Base-by-base conservation (phyloP, 2,329 filamentous ascomycete species). In the Fusarium burgessii region DNA sequence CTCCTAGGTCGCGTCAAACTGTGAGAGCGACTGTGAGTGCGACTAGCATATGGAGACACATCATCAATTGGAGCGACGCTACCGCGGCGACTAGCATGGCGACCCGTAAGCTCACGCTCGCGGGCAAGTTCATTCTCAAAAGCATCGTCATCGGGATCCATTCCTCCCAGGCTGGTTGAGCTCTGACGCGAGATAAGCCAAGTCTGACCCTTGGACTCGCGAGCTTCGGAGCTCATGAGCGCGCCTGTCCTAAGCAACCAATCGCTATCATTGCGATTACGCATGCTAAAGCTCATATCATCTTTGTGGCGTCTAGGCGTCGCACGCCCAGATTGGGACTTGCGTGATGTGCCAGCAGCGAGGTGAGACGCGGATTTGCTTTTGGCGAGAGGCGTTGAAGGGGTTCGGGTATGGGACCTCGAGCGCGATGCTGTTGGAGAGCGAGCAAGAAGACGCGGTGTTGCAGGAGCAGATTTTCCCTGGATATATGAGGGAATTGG, bases 151-250 rank as follows among this genome's bases (percentile, higher is more conserved):
- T 88, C 87, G 6, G 82, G 82, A 36, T 88, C 85, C 76, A 85
- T 79, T 27, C 84, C 87, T 1, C 85, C 81, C 20, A 92, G 83
- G 75, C 87, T 90, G 12, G 89, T 92, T 3, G 89, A 91, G 77
- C 89, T 91, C 58, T 87, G 88, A 49, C 89, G 85, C 27, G 89
- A 88, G n/a, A 88, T 83, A 23, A 93, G 85, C 91, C 91, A 93
- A 17, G 87, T 82, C 78, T 92, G 90, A 17, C 91, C 91, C 79
- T 92, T 92, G 74, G 84, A 90, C 76, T 92, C 90, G 61, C 90
- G 84, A 20, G 89, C 84, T 76, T 90, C 88, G 55, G 85, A 86
- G 61, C 87, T 87, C 72, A 92, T 87, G 49, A 90, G 77, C 10
- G 89, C 89, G 49, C 90, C 90, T 1, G 89, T 86, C 33, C 90